phyloP scores from a whole-genome alignment of 2,329 filamentous ascomycete genomes.

The Fusarium miscanthi region DNA sequence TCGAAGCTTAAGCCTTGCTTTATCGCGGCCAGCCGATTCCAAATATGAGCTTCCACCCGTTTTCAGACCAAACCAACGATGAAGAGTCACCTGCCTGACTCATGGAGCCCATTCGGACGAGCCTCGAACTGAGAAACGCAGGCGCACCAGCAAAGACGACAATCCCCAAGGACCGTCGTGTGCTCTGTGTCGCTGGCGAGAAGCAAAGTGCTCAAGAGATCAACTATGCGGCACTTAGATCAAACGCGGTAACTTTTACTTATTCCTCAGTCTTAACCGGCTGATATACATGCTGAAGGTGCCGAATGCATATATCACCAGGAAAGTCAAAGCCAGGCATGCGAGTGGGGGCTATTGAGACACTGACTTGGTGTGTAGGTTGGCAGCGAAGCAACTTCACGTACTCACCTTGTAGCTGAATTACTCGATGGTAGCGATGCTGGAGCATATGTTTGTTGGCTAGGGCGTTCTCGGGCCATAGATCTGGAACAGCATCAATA shows the following conservation, averaged over 20 bases:
- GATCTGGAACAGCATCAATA: conserved; percentile 35
- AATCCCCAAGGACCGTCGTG: neutral
- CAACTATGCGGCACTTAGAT: neutral
- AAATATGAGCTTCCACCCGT: neutral
- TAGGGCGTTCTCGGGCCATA: conserved; percentile 52
- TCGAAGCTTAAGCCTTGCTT: neutral
- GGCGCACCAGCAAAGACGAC: neutral
- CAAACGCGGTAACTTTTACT: neutral
- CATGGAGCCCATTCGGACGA: neutral
- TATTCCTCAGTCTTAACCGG: accelerated
- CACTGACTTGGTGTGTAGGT: conserved; percentile 49
- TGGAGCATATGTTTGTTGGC: conserved; percentile 55
- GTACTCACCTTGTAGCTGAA: neutral
- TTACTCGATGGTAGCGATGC: conserved; percentile 6
- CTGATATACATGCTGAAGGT: neutral
- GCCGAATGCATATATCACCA: conserved; percentile 51
- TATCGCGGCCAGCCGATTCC: neutral
- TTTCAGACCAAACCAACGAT: neutral
- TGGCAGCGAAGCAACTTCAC: neutral
- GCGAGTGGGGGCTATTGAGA: conserved; percentile 50
- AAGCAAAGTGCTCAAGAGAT: neutral
- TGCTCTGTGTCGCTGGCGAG: neutral
- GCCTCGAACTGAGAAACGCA: neutral
- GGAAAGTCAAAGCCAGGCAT: conserved; percentile 49
- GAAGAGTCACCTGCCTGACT: neutral